Percentiles rank a stretch among this genome's conserved stretches.
phyloP scores from a whole-genome alignment of 2,329 filamentous ascomycete genomes.

The Alternaria arborescens region DNA sequence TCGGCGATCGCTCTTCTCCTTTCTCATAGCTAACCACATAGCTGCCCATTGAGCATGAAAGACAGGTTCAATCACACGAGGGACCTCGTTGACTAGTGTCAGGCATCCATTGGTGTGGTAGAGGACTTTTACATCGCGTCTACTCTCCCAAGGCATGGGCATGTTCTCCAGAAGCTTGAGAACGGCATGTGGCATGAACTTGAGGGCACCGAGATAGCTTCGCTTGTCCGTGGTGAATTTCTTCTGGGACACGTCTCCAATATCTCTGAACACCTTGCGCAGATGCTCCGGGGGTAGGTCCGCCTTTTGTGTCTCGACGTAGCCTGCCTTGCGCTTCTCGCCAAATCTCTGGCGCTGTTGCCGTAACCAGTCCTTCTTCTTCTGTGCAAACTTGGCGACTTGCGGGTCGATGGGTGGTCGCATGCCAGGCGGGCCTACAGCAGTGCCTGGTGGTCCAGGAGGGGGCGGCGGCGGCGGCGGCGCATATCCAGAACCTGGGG shows the following conservation, averaged over 20 bases:
- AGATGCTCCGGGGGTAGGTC: slow-evolving; percentile 99
- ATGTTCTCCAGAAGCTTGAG: slow-evolving; percentile 98
- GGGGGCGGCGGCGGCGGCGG: slow-evolving; percentile 71
- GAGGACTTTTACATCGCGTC: slow-evolving; percentile 94
- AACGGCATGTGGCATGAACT: slow-evolving; percentile 99
- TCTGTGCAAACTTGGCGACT: slow-evolving; percentile 93
- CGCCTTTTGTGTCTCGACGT: slow-evolving; percentile 97
- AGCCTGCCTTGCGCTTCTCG: slow-evolving; percentile 95
- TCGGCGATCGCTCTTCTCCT: slow-evolving; percentile 94
- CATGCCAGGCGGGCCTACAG: slow-evolving; percentile 69
- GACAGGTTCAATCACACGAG: slow-evolving; percentile 95
- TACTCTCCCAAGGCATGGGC: slow-evolving; percentile 99
- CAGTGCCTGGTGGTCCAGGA: slow-evolving; percentile 60
- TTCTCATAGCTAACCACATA: slow-evolving; percentile 99
- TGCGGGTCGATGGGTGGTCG: slow-evolving; percentile 82
- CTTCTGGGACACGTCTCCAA: slow-evolving; percentile 98
- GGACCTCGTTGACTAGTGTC: slow-evolving; percentile 95
- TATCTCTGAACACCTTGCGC: slow-evolving; percentile 97
- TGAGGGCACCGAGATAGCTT: slow-evolving; percentile 94
- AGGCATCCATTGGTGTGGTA: slow-evolving; percentile 98
- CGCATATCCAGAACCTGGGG: slow-evolving; percentile 37
- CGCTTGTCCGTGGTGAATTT: slow-evolving; percentile 99
- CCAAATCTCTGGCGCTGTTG: slow-evolving; percentile 91
- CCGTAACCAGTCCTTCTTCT: slow-evolving; percentile 98
- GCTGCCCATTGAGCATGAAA: slow-evolving; percentile 99